These are phyloP conservation scores for Euphorbia schlechtendalii DNA, from an alignment of 441 rosid genomes.

Conservation along the genomic window DNA sequence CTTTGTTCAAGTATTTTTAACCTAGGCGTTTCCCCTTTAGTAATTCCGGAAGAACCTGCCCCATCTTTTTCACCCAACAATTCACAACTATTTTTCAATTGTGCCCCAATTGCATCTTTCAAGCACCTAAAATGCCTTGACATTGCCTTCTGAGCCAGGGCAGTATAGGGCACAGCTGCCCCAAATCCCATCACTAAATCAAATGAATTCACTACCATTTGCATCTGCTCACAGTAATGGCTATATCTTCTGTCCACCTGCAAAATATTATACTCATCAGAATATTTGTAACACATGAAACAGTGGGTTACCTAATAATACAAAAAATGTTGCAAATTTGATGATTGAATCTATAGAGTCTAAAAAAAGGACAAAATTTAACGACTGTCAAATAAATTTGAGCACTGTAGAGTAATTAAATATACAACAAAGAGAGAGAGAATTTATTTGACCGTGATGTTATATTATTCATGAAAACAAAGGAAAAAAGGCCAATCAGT, in stretches of 20 bases:
- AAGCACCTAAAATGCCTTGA: conserved; percentile 89
- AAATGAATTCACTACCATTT: conserved; percentile 87
- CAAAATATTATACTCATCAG: conserved; percentile 9
- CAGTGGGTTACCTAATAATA: background rate
- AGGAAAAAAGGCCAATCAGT: background rate
- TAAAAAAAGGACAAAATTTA: conserved; percentile 5
- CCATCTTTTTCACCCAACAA: conserved; percentile 75
- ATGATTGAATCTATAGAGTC: background rate
- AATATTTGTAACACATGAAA: background rate
- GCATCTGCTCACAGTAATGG: conserved; percentile 96
- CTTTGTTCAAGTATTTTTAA: conserved; percentile 76
- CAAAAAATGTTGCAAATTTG: background rate
- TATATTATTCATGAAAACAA: conserved; percentile 4
- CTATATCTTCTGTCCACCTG: conserved; percentile 94
- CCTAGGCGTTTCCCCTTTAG: conserved; percentile 94
- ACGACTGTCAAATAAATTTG: background rate
- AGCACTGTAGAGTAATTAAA: background rate
- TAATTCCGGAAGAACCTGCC: conserved; percentile 51
- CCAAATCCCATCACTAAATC: conserved; percentile 86
- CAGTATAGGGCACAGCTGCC: conserved; percentile 77
- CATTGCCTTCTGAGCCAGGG: conserved; percentile 97
- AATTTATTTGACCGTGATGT: background rate
- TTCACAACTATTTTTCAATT: conserved; percentile 67
- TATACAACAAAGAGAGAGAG: background rate
- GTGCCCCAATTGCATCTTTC: conserved; percentile 66